Conservation (phyloP, 192 early-diverging fungal genomes). For the Phycomyces blakesleeanus region DNA sequence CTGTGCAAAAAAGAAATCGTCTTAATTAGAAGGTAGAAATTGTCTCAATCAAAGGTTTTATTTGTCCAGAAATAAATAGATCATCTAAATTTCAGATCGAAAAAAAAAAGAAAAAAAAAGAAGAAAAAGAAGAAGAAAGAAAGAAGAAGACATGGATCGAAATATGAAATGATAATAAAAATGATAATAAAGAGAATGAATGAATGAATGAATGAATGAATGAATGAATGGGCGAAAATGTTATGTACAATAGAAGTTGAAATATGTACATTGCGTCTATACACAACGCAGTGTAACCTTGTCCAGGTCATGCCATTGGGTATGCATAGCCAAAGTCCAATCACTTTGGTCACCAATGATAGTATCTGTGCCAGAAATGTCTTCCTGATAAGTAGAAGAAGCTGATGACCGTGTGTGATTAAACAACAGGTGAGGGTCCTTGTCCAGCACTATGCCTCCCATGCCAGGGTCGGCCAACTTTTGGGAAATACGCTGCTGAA, state of each 20-base stretch:
- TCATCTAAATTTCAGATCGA: not conserved
- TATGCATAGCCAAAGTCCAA: slow-evolving; percentile 9
- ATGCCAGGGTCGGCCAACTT: slow-evolving; percentile 17
- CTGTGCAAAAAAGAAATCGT: too few species aligned
- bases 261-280: too few species aligned
- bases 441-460: not conserved
- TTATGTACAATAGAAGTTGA: not conserved
- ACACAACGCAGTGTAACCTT: slow-evolving; percentile 16
- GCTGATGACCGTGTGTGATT: not conserved
- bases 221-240: not conserved
- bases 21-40: too few species aligned
- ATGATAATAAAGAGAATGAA: not conserved
- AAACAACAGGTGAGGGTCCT: slow-evolving; percentile 4
- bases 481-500: slow-evolving; percentile 18
- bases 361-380: not conserved
- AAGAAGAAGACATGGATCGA: too few species aligned
- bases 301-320: slow-evolving; percentile 12
- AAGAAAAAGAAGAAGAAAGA: not conserved
- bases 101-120: not conserved
- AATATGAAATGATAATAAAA: too few species aligned
- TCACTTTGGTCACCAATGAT: slow-evolving; percentile 5
- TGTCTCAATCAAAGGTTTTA: too few species aligned
- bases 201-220: not conserved
- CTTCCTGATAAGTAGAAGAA: not conserved
- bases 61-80: not conserved